Evolutionary conservation across 306 rosid genomes (phyloP), one percentile per base, ranked within the genome.

Genomic region (Lotus japonicus): DNA sequence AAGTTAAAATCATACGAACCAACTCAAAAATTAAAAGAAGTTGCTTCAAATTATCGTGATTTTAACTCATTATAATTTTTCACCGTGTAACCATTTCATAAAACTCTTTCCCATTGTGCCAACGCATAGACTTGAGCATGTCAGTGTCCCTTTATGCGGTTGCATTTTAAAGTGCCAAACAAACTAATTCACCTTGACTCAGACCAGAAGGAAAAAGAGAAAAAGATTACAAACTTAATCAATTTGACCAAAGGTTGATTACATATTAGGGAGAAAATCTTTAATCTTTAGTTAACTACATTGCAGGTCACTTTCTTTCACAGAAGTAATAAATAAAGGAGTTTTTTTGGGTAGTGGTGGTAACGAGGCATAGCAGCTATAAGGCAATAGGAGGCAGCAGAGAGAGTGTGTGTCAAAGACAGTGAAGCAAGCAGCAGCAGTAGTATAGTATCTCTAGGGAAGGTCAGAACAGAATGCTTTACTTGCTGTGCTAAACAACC

Each of bases 401-500:
- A 26, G 11, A 7, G 15, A 0, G 50, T 6, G 69, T 52, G 45
- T 72, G 68, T 64, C 58, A 65, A 48, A 66, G 41, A 26, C 26
- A 26, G n/a, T n/a, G n/a, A n/a, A n/a, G n/a, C n/a, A n/a, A n/a
- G n/a, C n/a, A n/a, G n/a, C n/a, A n/a, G n/a, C n/a, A n/a, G n/a
- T n/a, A n/a, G n/a, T n/a, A n/a, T n/a, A 26, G 86, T 65, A 77
- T 81, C 77, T 84, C 26, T 70, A 43, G 59, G 35, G 31, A 58
- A 35, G 77, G 74, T 54, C 77, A 54, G 7, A 15, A 48, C n/a
- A 70, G 81, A 82, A 68, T 80, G 82, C 88, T 82, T 86, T 84
- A 87, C 91, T 89, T 92, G 76, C 81, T 74, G 73, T 66, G 83
- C 72, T 77, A 84, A 80, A 73, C 87, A 82, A 86, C 26, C 26